phyloP scores from a whole-genome alignment of 2,329 filamentous ascomycete species.

The Colletotrichum musae region DNA sequence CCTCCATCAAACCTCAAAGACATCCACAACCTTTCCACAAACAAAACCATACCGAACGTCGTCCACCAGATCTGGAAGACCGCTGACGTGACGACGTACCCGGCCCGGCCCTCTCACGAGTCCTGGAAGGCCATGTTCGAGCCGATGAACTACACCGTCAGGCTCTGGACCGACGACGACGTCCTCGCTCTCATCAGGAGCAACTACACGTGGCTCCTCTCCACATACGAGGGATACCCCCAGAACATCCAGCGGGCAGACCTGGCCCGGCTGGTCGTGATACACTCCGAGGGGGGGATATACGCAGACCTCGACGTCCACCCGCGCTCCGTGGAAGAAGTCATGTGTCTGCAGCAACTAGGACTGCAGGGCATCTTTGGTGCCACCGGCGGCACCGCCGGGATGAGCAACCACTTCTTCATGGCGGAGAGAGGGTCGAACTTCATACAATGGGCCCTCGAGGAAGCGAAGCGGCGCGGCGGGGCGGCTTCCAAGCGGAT shows the following conservation, averaged over 20 bases:
- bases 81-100: constrained; percentile 40
- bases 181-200: constrained; percentile 39
- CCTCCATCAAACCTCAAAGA: neutral
- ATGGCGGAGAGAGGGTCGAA: constrained; percentile 42
- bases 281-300: constrained; percentile 44
- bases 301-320: constrained; percentile 46
- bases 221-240: constrained; percentile 43
- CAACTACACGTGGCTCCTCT: constrained; percentile 44
- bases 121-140: constrained; percentile 41
- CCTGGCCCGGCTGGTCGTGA: constrained; percentile 43
- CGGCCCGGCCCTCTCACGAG: constrained; percentile 31
- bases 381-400: constrained; percentile 31
- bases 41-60: constrained; percentile 36
- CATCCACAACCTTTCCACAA: neutral
- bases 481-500: constrained; percentile 34
- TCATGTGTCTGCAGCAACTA: constrained; percentile 42
- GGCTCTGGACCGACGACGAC: constrained; percentile 45
- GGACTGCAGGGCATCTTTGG: constrained; percentile 37
- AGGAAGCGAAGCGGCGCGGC: constrained; percentile 44
- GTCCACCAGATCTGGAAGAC: constrained; percentile 47
- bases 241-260: constrained; percentile 46
- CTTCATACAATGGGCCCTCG: constrained; percentile 43
- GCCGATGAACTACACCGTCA: constrained; percentile 43
- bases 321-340: constrained; percentile 33
- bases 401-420: constrained; percentile 47